Evolutionary conservation across 1,139 yeast species (phyloP), one percentile per base, ranked within the genome.

Genomic region (Geotrichum aggregatum): DNA sequence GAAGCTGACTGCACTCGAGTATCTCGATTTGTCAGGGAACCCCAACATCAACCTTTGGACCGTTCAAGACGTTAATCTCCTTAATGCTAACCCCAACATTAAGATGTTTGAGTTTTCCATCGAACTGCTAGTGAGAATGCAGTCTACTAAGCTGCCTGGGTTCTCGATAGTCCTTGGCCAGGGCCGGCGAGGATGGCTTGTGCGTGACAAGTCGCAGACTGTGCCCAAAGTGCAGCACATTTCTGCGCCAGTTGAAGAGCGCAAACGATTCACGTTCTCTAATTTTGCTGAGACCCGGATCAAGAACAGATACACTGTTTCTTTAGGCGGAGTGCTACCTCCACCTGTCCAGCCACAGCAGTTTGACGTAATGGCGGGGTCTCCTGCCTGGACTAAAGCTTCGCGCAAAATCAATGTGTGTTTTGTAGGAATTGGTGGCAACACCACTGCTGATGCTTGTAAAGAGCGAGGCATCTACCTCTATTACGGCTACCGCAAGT

Each of bases 101-200:
- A 65, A 61, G 35, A 67, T 71, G 57, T 61, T 69, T 67, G 73
- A 74, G 61, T 64, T 76, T 56, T 59, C 72, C 47, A 59, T 68
- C 52, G 71, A 70, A 45, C 60, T 67, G 50, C 59, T 67, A 24
- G 57, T 46, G 44, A 60, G 61, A 54, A 64, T 62, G 54, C 60
- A 61, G 46, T 68, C 64, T 35, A 62, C 62, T 49, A 49, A 45
- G 22, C 60, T 67, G 33, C 63, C 63, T 24, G 70, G 68, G 22
- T 65, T 66, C 58, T 65, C 60, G 43, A 77, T 51, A 73, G 84
- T 87, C 74, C 72, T 74, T 68, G 84, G 84, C 58, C 76, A 70
- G 62, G 95, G 95, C 4, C 75, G 96, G 58, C 75, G 96, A 56
- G 82, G 87, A n/a, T 88, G 96, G 96, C 67, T 87, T 19, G 84